Evolutionary conservation across 2,329 filamentous ascomycete species (phyloP), one percentile per base, ranked within the genome.

Genomic region (Aspergillus neotritici): DNA sequence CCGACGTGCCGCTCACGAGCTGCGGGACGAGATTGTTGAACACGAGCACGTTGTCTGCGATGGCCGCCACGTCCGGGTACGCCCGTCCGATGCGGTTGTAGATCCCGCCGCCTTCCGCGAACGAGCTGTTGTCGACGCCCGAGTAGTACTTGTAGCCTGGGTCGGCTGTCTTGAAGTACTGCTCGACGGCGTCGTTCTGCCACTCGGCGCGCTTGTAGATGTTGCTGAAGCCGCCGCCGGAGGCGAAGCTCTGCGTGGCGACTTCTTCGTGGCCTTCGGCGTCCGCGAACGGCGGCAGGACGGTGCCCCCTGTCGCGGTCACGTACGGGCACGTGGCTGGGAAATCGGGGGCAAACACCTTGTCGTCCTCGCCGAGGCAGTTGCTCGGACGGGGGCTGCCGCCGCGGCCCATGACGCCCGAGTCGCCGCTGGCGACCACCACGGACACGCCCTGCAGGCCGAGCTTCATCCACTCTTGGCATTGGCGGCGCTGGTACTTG

Each of bases 371-470:
- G 2, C 65, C 64, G 6, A 69, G 51, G 37, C 66, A 70, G 43
- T 60, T 57, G 43, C 57, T 57, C 0, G 58, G 47, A 3, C 51
- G 60, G 4, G 56, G 53, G 31, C 64, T 58, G 8, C 60, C 58
- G 16, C 45, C 43, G 30, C 54, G 53, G 31, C 62, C 60, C 8
- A 54, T 63, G 4, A 72, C 71, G 33, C 71, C 72, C 17, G 60
- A 66, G 52, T 76, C 73, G 9, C 73, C 72, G 3, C 67, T 71
- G 6, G 71, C 68, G 14, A 73, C 65, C 32, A 75, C 50, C 30
- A 75, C 58, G 7, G 66, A 69, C 9, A 72, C 65, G 14, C 73
- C 73, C 47, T 71, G 69, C 31, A 73, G 60, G n/a, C 72, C 72
- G 14, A 76, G 65, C 51, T 76, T 76, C 62, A 75, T 64, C 57